phyloP scores from a whole-genome alignment of 1,284 basidiomycete genomes.

The Leccinum subfulvum region DNA sequence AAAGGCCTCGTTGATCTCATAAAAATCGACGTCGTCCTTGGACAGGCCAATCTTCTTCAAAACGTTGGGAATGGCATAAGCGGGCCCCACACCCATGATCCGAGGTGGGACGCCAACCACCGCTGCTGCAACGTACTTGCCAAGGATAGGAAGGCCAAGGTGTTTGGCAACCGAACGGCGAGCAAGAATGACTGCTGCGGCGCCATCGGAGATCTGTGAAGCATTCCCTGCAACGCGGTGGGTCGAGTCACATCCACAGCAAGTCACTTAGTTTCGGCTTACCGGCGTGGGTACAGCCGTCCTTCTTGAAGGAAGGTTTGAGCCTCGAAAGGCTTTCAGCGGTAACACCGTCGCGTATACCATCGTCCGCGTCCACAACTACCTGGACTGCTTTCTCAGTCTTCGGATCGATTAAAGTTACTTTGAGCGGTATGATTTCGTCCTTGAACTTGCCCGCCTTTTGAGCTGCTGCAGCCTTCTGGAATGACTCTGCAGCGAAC shows the following conservation, averaged over 20 bases:
- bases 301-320: constrained; percentile 89
- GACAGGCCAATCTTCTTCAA: constrained; percentile 73
- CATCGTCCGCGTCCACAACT: constrained; percentile 87
- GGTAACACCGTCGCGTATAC: constrained; percentile 90
- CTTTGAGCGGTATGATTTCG: constrained; percentile 88
- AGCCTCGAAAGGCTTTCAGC: constrained; percentile 84
- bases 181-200: constrained; percentile 89
- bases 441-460: constrained; percentile 89
- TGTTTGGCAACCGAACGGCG: constrained; percentile 85
- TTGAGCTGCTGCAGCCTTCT: constrained; percentile 85
- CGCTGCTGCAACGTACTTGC: constrained; percentile 83
- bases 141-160: constrained; percentile 87
- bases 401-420: constrained; percentile 80
- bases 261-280: constrained; percentile 19
- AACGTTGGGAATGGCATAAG: constrained; percentile 83
- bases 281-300: constrained; percentile 90
- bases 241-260: constrained; percentile 3
- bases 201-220: constrained; percentile 96
- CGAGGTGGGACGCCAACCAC: constrained; percentile 85
- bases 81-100: constrained; percentile 91
- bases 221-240: constrained; percentile 64
- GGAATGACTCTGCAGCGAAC: constrained; percentile 85
- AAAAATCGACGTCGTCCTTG: constrained; percentile 85
- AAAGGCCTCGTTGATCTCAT: constrained; percentile 94
- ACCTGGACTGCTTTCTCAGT: constrained; percentile 79